Conservation (phyloP, 805 yeast species). For the Ogataea henricii region DNA sequence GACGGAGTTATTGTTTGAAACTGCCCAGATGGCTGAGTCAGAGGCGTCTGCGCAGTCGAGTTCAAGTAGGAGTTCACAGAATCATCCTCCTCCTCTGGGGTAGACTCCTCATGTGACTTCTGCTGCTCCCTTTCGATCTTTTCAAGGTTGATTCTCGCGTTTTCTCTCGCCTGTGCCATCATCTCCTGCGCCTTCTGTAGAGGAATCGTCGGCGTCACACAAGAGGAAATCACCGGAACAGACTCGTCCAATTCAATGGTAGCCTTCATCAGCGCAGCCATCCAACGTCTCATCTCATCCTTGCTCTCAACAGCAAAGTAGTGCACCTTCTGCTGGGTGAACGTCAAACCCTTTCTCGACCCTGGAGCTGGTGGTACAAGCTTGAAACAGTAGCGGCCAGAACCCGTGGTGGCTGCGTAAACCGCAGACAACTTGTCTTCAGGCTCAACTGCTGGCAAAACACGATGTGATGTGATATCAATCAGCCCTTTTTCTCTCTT, state of each 20-base stretch:
- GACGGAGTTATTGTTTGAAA: constrained; percentile 32
- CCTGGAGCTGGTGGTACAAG: constrained; percentile 98
- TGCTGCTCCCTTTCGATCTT: constrained; percentile 41
- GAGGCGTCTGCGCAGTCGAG: constrained; percentile 23
- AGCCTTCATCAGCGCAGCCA: constrained; percentile 91
- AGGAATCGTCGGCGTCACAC: constrained; percentile 94
- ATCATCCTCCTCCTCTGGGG: constrained; percentile 25
- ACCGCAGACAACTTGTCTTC: constrained; percentile 81
- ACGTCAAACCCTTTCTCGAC: constrained; percentile 88
- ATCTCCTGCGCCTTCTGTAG: constrained; percentile 84
- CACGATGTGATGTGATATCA: constrained; percentile 94
- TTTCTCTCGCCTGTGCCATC: constrained; percentile 79
- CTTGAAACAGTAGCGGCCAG: constrained; percentile 92
- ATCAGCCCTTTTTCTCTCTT: constrained; percentile 87
- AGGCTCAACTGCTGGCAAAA: constrained; percentile 71
- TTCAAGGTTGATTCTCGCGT: constrained; percentile 55
- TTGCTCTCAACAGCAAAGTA: constrained; percentile 91
- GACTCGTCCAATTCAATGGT: constrained; percentile 94
- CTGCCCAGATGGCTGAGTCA: constrained; percentile 22
- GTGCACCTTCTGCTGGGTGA: constrained; percentile 94
- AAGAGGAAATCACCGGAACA: constrained; percentile 88
- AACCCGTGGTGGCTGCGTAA: constrained; percentile 91
- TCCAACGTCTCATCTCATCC: constrained; percentile 94
- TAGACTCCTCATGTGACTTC: constrained; percentile 13
- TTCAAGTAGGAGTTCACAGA: constrained; percentile 17